Evolutionary conservation across 2,329 filamentous ascomycete genomes (phyloP), one percentile per base, ranked within the genome.

Genomic region (Trichoderma afroharzianum): DNA sequence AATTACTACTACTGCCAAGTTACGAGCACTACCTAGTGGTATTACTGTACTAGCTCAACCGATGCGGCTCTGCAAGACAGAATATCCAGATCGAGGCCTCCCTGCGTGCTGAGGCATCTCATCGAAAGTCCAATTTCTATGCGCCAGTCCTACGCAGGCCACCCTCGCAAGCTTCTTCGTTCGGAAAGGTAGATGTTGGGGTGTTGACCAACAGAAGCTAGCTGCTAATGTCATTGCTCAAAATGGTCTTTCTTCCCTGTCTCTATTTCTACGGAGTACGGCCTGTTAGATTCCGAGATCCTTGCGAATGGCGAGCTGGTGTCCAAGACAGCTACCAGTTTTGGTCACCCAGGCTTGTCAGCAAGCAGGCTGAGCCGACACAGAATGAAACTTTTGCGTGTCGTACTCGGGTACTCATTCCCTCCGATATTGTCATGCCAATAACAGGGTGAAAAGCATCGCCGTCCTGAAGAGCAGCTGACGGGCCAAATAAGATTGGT

Each of bases 61-160:
- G 26, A 68, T 68, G 66, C 66, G 66, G 55, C 66, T 47, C 66
- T 68, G 55, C 66, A 32, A 68, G 55, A 68, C 30, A 59, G 26
- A 47, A 59, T 47, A 4, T 50, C 28, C 8, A 18, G 59, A 55
- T 53, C 39, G 43, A 15, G 30, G 18, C 11, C 59, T 14, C 32
- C 30, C 43, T 68, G 36, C 57, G 18, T 68, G 36, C 18, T 24
- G 32, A 39, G n/a, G 12, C 55, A n/a, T 61, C 36, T 50, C 24
- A 47, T 57, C 7, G 39, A 43, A 33, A 59, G 28, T 50, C n/a
- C 21, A 59, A 18, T 50, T 33, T 18, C 32, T 68, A 9, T 26
- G 18, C 33, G 24, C 33, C 26, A 30, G 26, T 15, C 14, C 21
- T 28, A 14, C 43, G 39, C 24, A 55, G 36, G 28, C 47, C 30